Conservation (phyloP, 352 stramenopile species). For the Phytophthora pluvialis region DNA sequence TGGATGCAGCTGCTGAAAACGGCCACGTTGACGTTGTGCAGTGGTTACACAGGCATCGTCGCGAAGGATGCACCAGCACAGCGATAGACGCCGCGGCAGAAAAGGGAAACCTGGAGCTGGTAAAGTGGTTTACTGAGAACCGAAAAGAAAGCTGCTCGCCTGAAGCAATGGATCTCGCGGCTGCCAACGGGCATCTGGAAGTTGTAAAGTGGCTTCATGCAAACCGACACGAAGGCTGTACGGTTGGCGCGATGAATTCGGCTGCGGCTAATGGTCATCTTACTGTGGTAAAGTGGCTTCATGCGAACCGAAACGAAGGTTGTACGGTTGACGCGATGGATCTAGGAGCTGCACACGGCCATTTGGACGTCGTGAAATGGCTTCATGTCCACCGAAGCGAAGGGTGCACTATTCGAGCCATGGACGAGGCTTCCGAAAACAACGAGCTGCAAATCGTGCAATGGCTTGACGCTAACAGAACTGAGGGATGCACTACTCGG, state of each 20-base stretch:
- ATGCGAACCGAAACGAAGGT: constrained; percentile 8
- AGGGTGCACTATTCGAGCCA: constrained; percentile 5
- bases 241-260: constrained; percentile 7
- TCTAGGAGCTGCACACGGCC: constrained; percentile 2
- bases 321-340: constrained; percentile 17
- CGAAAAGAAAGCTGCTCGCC: constrained; percentile 14
- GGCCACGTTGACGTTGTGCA: constrained; percentile 10
- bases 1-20: constrained; percentile 18
- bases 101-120: constrained; percentile 11
- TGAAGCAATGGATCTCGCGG: constrained; percentile 10
- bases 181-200: constrained; percentile 11
- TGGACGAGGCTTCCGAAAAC: constrained; percentile 10
- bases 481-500: constrained; percentile 4
- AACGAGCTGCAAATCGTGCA: constrained; percentile 5
- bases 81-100: constrained; percentile 13
- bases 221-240: constrained; percentile 18
- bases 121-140: constrained; percentile 17
- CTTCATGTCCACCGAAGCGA: constrained; percentile 7
- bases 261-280: constrained; percentile 8
- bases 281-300: constrained; percentile 18
- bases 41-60: constrained; percentile 15
- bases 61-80: constrained; percentile 10
- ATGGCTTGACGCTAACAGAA: constrained; percentile 10
- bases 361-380: constrained; percentile 16
- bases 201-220: constrained; percentile 20